Base-by-base conservation (phyloP, 805 yeast species). In the Pichia deserticola region DNA sequence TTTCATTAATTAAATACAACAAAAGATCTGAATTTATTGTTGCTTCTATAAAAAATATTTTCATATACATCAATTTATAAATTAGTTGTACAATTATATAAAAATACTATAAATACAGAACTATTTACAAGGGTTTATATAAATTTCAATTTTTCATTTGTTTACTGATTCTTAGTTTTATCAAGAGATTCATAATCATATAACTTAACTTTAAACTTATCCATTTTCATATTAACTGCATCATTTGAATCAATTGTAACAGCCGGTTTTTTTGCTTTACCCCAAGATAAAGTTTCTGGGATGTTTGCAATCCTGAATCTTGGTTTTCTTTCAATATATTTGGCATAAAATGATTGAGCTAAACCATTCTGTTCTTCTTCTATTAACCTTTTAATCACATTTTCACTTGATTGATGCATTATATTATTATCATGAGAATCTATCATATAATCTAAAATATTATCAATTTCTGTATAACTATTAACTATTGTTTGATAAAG, bases 161-260 rank as follows among this genome's bases (percentile, higher is more conserved):
- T 20, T 36, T 27, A 36, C 36, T n/a, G 20, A 29, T 15, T 44
- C 30, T 44, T 40, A 11, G 40, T 42, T n/a, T 45, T 45, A 36
- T 46, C 51, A 25, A 54, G 46, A 7, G 46, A 38, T 30, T 52
- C 57, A 38, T 54, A 51, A 37, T 57, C 60, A 30, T 52, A 56
- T n/a, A 57, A 34, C 38, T 52, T 56, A n/a, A 57, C 52, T 37
- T 53, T 52, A 29, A 38, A 44, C 12, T 51, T 54, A 41, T 55
- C 51, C 15, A 57, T 48, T 41, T 51, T 57, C 34, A 52, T 51
- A 15, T 54, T 54, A 3, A 54, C 45, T 13, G 47, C 55, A 25
- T 51, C 53, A 30, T 43, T 47, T 13, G 40, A 36, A 42, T 40
- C 53, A 36, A 38, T 40, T 13, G n/a, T 36, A 27, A 47, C 37